Evolutionary conservation across 1,284 basidiomycete species (phyloP).

Genomic region (Agroathelia rolfsii): DNA sequence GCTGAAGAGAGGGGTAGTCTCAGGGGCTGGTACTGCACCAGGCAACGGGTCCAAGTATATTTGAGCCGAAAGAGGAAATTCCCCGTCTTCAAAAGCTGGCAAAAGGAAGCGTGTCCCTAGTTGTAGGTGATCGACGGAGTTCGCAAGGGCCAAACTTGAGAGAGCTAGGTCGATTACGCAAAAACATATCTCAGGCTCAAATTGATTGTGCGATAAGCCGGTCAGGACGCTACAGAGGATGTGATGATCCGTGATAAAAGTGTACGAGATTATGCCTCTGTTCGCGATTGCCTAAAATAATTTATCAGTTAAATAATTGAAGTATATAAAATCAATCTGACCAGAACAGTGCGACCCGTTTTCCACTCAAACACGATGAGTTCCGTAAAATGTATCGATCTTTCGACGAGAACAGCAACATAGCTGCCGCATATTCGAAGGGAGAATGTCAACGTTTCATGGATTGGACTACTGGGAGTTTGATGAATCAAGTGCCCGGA

Average conservation of each 20-base stretch:
- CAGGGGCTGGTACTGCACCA: slow-evolving; percentile 28
- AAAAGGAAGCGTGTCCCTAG: slow-evolving; percentile 27
- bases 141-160: slow-evolving; percentile 6
- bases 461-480: too few species aligned
- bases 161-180: slow-evolving; percentile 8
- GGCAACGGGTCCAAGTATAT: slow-evolving; percentile 52
- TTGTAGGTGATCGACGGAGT: slow-evolving; percentile 14
- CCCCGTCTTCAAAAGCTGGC: slow-evolving; percentile 22
- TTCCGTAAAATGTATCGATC: slow-evolving; percentile 23
- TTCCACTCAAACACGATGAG: slow-evolving; percentile 61
- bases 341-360: slow-evolving; percentile 33
- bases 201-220: too few species aligned
- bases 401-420: slow-evolving; percentile 36
- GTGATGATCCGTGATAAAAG: slow-evolving; percentile 34
- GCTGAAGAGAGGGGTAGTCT: slow-evolving; percentile 18
- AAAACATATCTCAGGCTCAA: slow-evolving; percentile 19
- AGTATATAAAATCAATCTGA: slow-evolving; percentile 21
- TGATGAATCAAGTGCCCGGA: too few species aligned
- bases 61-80: slow-evolving; percentile 20
- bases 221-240: too few species aligned
- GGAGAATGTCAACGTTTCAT: slow-evolving; percentile 24
- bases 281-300: slow-evolving; percentile 22
- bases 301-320: slow-evolving; percentile 1
- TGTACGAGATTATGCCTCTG: slow-evolving; percentile 30
- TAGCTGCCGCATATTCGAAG: slow-evolving; percentile 40